A percentile compares a stretch with the other conserved stretches of the same genome.
These are phyloP conservation scores for Oemleria cerasiformis DNA, from an alignment of 306 rosid genomes.

Conservation along the genomic window DNA sequence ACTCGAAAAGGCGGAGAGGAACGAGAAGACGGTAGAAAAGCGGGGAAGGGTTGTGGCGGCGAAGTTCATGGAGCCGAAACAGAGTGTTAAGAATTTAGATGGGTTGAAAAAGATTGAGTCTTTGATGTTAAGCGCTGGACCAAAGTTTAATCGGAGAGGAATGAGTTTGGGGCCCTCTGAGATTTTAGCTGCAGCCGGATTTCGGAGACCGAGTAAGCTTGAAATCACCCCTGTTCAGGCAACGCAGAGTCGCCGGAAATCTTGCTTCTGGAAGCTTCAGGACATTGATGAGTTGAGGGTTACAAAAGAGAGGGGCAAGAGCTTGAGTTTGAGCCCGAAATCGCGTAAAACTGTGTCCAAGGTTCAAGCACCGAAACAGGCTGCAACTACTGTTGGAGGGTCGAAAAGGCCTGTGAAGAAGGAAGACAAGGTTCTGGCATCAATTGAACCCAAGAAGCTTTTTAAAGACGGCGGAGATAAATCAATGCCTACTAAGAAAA, in stretches of 20 bases:
- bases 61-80: slow-evolving; percentile 55
- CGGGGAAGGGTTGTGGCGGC: slow-evolving; percentile 49
- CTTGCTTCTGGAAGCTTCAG: slow-evolving; percentile 68
- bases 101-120: slow-evolving; percentile 36
- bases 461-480: slow-evolving; percentile 60
- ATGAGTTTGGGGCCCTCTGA: slow-evolving; percentile 80
- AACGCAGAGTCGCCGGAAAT: slow-evolving; percentile 67
- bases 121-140: slow-evolving; percentile 21
- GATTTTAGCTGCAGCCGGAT: slow-evolving; percentile 39
- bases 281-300: slow-evolving; percentile 50
- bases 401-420: slow-evolving; percentile 48
- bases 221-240: slow-evolving; percentile 51
- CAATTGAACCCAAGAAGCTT: slow-evolving; percentile 70
- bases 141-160: slow-evolving; percentile 54
- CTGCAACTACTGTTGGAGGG: slow-evolving; percentile 42
- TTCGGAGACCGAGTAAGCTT: slow-evolving; percentile 40
- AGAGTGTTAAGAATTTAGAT: slow-evolving; percentile 27
- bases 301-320: slow-evolving; percentile 46
- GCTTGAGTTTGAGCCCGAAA: slow-evolving; percentile 53
- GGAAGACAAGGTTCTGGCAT: slow-evolving; percentile 39
- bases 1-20: slow-evolving; percentile 40
- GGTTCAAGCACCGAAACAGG: slow-evolving; percentile 36
- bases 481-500: slow-evolving; percentile 37
- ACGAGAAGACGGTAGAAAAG: slow-evolving; percentile 31
- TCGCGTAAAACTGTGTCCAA: slow-evolving; percentile 41